Evolutionary conservation across 768 basidiomycete species (phyloP).

Genomic region (Hysterangium stoloniferum): DNA sequence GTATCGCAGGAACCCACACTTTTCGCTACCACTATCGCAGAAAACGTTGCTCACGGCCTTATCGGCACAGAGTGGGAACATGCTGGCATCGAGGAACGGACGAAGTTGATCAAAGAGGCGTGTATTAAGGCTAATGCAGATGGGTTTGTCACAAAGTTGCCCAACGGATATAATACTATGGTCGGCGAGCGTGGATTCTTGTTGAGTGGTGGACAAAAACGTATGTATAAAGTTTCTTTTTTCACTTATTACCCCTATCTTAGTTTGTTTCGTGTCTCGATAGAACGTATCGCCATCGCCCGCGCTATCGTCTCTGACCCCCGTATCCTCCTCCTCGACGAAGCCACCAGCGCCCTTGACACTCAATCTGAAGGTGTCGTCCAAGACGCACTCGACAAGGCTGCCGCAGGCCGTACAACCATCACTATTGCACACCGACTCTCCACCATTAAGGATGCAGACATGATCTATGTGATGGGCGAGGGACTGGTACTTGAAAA

Average conservation of each 20-base stretch:
- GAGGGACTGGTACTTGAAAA: slow-evolving; percentile 73
- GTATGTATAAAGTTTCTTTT: slow-evolving; percentile 1
- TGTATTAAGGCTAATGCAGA: slow-evolving; percentile 87
- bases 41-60: slow-evolving; percentile 79
- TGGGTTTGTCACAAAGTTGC: slow-evolving; percentile 74
- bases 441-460: slow-evolving; percentile 80
- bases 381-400: slow-evolving; percentile 86
- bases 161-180: slow-evolving; percentile 78
- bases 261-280: neutral
- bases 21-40: slow-evolving; percentile 76
- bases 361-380: slow-evolving; percentile 82
- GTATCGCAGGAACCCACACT: slow-evolving; percentile 85
- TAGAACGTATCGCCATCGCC: slow-evolving; percentile 79
- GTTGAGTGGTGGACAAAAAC: slow-evolving; percentile 79
- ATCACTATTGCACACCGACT: slow-evolving; percentile 77
- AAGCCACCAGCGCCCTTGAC: slow-evolving; percentile 82
- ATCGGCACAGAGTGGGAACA: slow-evolving; percentile 66
- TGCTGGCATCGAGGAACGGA: slow-evolving; percentile 63
- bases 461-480: slow-evolving; percentile 85
- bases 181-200: slow-evolving; percentile 87
- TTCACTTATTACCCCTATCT: neutral
- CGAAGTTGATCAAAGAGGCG: slow-evolving; percentile 71
- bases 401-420: slow-evolving; percentile 67
- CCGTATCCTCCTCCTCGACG: slow-evolving; percentile 76
- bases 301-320: slow-evolving; percentile 87